Conservation (phyloP, 176 grass and related monocot species). For the Calamus simplicifolius region DNA sequence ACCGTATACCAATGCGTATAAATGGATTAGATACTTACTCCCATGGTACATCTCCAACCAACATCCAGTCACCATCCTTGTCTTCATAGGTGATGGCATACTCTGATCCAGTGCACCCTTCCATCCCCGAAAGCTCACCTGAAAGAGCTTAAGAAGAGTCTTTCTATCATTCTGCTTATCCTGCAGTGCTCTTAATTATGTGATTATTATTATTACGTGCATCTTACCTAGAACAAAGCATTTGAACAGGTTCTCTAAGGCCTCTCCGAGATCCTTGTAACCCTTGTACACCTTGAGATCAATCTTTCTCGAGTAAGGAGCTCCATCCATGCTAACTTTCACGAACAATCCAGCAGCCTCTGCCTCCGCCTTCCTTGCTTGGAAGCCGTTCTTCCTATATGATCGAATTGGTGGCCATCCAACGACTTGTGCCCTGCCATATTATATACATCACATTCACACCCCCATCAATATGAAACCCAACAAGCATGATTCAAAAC, state of each 20-base stretch:
- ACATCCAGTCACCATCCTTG: conserved; percentile 91
- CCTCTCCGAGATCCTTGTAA: conserved; percentile 65
- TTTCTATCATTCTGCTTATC: too few species aligned
- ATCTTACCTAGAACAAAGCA: conserved; percentile 22
- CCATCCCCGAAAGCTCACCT: background rate
- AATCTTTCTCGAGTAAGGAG: conserved; percentile 80
- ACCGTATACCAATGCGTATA: too few species aligned
- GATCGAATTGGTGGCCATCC: conserved; percentile 82
- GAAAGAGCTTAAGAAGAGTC: background rate
- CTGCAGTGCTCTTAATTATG: too few species aligned
- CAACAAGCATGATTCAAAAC: background rate
- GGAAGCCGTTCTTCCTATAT: conserved; percentile 70
- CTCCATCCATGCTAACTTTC: conserved; percentile 98
- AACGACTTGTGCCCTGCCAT: conserved; percentile 56
- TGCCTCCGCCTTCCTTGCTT: conserved; percentile 30
- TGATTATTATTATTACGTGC: background rate
- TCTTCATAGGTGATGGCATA: conserved; percentile 68
- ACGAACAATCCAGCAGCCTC: conserved; percentile 40
- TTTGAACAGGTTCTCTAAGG: conserved; percentile 62
- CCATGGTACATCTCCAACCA: conserved; percentile 88
- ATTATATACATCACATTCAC: background rate
- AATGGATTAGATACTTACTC: conserved; percentile 41
- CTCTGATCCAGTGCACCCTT: conserved; percentile 7
- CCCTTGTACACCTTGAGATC: conserved; percentile 71
- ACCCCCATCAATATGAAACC: background rate